phyloP scores from a whole-genome alignment of 2,329 filamentous ascomycete species.

The Phoma sp. region DNA sequence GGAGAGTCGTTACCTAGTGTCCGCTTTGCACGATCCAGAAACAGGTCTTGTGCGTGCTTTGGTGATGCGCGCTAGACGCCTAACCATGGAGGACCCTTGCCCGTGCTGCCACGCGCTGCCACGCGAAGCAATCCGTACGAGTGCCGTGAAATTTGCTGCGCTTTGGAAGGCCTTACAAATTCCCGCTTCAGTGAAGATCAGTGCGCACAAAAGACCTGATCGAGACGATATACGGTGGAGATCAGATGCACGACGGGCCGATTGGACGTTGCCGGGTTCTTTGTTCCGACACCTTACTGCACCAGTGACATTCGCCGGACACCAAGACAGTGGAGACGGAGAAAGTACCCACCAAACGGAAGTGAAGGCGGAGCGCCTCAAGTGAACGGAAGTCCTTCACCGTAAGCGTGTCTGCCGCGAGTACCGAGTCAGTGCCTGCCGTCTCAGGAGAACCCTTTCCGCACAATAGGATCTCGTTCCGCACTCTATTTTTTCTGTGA shows the following conservation, averaged over 20 bases:
- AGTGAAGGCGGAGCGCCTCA: neutral
- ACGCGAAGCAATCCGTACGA: neutral
- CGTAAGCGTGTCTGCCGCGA: too few relatives aligned
- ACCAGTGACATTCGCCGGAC: neutral
- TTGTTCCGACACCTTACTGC: conserved; percentile 1
- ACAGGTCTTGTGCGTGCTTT: conserved; percentile 2
- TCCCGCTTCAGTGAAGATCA: neutral
- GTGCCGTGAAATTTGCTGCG: neutral
- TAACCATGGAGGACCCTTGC: neutral
- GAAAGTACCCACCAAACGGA: neutral
- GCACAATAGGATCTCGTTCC: too few relatives aligned
- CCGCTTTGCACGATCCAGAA: neutral
- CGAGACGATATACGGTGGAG: neutral
- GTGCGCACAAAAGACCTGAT: neutral
- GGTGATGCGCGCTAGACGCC: conserved; percentile 1
- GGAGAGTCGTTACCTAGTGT: conserved; percentile 3
- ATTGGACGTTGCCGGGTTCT: neutral
- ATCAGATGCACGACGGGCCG: conserved; percentile 1
- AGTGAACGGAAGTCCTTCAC: too few relatives aligned
- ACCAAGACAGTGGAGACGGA: neutral
- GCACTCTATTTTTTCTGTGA: neutral
- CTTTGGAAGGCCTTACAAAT: neutral
- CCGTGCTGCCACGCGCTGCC: neutral
- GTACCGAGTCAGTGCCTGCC: too few relatives aligned
- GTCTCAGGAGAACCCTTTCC: too few relatives aligned